These are phyloP conservation scores for Aspergillus flavus DNA, from an alignment of 2,329 filamentous ascomycete species.

Conservation along the genomic window DNA sequence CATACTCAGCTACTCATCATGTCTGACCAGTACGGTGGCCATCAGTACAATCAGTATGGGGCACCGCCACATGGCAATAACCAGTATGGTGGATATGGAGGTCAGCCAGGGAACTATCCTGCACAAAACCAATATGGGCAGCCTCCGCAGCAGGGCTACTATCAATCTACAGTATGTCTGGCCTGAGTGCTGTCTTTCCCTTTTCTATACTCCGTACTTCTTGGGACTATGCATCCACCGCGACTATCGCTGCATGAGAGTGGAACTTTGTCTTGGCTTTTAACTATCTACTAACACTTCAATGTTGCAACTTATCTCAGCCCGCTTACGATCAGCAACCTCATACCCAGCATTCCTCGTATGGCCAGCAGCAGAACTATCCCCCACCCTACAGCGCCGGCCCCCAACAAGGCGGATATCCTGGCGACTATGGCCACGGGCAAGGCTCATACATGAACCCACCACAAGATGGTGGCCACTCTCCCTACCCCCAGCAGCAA, in stretches of 20 bases:
- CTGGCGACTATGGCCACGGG: constrained; percentile 24
- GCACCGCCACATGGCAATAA: constrained; percentile 10
- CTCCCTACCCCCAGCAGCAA: constrained; percentile 30
- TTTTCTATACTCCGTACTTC: not conserved
- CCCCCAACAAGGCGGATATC: constrained; percentile 20
- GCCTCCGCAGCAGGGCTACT: constrained; percentile 28
- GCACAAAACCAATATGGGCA: constrained; percentile 24
- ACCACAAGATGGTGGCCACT: constrained; percentile 29
- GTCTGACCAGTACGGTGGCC: constrained; percentile 21
- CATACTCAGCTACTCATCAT: constrained; percentile 7
- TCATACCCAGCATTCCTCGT: not conserved
- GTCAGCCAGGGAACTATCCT: constrained; percentile 26
- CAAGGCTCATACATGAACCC: constrained; percentile 25
- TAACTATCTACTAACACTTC: not conserved
- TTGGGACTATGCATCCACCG: not conserved
- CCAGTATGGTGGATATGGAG: constrained; percentile 19
- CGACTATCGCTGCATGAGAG: constrained; percentile 1
- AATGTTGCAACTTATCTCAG: not conserved
- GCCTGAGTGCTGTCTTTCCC: not conserved
- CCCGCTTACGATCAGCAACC: not conserved
- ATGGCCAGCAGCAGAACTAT: constrained; percentile 19
- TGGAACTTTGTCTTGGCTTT: constrained; percentile 1
- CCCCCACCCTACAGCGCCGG: constrained; percentile 13
- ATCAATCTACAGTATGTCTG: constrained; percentile 8
- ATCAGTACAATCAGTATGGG: constrained; percentile 28